Conservation (phyloP, 306 rosid genomes). For the Canavalia gladiata region DNA sequence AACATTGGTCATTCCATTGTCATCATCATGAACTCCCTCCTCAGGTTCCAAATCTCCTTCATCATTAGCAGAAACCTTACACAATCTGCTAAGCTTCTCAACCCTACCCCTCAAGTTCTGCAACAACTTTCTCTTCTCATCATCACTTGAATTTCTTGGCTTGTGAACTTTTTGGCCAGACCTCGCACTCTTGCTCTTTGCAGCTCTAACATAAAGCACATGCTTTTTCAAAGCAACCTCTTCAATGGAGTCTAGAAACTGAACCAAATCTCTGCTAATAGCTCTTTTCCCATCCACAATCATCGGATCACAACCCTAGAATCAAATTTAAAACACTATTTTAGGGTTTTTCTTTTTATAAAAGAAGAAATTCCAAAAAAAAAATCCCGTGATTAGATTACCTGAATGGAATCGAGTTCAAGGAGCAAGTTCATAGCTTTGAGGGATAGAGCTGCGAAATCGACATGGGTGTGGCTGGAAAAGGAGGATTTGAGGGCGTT, state of each 20-base stretch:
- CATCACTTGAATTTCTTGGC: slow-evolving; percentile 51
- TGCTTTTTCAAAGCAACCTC: slow-evolving; percentile 64
- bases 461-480: slow-evolving; percentile 54
- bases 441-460: slow-evolving; percentile 63
- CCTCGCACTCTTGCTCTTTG: slow-evolving; percentile 60
- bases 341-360: neutral
- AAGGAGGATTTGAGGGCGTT: slow-evolving; percentile 64
- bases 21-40: slow-evolving; percentile 56
- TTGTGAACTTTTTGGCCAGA: slow-evolving; percentile 53
- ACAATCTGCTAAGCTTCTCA: slow-evolving; percentile 71
- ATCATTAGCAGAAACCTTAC: slow-evolving; percentile 57
- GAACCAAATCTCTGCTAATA: slow-evolving; percentile 73
- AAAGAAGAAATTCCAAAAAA: neutral
- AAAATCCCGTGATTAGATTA: slow-evolving; percentile 38
- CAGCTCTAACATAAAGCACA: slow-evolving; percentile 50
- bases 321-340: neutral
- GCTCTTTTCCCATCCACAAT: slow-evolving; percentile 74
- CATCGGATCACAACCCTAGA: slow-evolving; percentile 72
- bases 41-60: slow-evolving; percentile 58
- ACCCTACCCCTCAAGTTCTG: slow-evolving; percentile 80
- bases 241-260: slow-evolving; percentile 77
- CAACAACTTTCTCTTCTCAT: slow-evolving; percentile 62
- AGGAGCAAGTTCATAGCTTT: slow-evolving; percentile 74
- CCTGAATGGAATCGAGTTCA: slow-evolving; percentile 81
- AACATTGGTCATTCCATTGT: slow-evolving; percentile 51